Conservation (phyloP, 176 grass and related monocot species). For the Microstegium vimineum region DNA sequence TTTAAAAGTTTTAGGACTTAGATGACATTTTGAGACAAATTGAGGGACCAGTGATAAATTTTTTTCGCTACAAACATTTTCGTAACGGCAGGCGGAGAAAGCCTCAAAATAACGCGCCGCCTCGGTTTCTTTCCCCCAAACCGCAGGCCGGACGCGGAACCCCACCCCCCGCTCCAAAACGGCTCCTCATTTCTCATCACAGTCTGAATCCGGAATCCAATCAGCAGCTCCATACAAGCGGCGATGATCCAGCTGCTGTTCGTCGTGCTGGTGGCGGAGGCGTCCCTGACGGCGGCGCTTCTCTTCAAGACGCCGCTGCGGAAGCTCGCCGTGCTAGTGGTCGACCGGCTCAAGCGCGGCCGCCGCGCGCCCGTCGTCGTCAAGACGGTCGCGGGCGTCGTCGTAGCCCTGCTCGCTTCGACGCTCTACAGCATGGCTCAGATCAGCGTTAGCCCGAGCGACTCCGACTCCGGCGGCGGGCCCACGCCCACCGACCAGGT, state of each 20-base stretch:
- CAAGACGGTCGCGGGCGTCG: constrained; percentile 75
- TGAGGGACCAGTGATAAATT: too few species aligned
- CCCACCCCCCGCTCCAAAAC: too few species aligned
- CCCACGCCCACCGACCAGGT: constrained; percentile 88
- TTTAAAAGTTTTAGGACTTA: too few species aligned
- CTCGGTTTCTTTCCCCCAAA: background rate
- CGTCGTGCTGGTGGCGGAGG: constrained; percentile 58
- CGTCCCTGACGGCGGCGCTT: constrained; percentile 41
- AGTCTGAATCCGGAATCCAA: background rate
- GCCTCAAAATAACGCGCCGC: too few species aligned
- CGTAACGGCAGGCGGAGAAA: too few species aligned
- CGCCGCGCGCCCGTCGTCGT: constrained; percentile 58
- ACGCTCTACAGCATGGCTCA: constrained; percentile 67
- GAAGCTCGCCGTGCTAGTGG: constrained; percentile 47
- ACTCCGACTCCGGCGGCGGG: constrained; percentile 31
- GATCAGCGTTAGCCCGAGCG: constrained; percentile 49
- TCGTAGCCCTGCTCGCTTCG: constrained; percentile 49
- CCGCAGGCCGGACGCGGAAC: too few species aligned
- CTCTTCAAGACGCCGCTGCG: constrained; percentile 89
- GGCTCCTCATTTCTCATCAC: background rate
- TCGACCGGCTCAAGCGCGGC: constrained; percentile 86
- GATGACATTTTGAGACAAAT: too few species aligned
- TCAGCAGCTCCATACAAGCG: background rate
- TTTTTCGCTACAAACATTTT: too few species aligned
- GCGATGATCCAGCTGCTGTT: constrained; percentile 89